phyloP scores from a whole-genome alignment of 148 eudicot species.

The Amaranthus cruentus region DNA sequence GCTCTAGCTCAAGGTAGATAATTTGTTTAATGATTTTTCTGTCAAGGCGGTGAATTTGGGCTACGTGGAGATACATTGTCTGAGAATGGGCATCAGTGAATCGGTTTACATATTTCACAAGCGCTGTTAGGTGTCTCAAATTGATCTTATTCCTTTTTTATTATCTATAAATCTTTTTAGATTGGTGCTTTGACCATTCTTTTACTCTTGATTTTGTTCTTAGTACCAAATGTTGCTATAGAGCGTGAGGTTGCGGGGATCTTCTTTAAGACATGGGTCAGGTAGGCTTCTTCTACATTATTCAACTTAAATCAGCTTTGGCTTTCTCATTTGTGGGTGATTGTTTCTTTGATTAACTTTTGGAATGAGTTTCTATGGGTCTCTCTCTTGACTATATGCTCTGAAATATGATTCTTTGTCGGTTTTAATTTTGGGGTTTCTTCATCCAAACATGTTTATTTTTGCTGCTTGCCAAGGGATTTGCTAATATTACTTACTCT shows the following conservation, averaged over 20 bases:
- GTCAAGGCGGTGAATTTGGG: conserved; percentile 89
- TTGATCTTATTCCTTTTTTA: conserved; percentile 10
- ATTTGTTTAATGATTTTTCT: conserved; percentile 1
- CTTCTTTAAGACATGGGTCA: conserved; percentile 93
- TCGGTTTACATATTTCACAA: conserved; percentile 89
- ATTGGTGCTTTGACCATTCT: conserved; percentile 13
- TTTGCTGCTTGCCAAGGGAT: too few relatives aligned
- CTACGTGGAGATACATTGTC: conserved; percentile 93
- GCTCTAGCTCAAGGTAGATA: too few relatives aligned
- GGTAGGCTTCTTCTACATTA: conserved; percentile 29
- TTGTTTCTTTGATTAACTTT: too few relatives aligned
- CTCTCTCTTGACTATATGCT: too few relatives aligned
- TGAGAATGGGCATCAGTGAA: conserved; percentile 86
- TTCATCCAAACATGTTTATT: too few relatives aligned
- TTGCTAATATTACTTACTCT: too few relatives aligned
- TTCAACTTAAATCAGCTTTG: too few relatives aligned
- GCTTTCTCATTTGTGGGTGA: too few relatives aligned
- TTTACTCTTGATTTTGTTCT: not conserved
- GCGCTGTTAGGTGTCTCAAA: conserved; percentile 73
- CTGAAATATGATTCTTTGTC: too few relatives aligned
- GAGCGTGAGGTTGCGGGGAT: conserved; percentile 92
- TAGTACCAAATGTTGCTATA: conserved; percentile 58
- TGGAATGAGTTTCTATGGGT: too few relatives aligned
- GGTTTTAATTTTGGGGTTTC: too few relatives aligned
- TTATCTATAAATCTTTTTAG: not conserved